Evolutionary conservation across 2,329 filamentous ascomycete genomes (phyloP).

Genomic region (Zymoseptoria crescenta): DNA sequence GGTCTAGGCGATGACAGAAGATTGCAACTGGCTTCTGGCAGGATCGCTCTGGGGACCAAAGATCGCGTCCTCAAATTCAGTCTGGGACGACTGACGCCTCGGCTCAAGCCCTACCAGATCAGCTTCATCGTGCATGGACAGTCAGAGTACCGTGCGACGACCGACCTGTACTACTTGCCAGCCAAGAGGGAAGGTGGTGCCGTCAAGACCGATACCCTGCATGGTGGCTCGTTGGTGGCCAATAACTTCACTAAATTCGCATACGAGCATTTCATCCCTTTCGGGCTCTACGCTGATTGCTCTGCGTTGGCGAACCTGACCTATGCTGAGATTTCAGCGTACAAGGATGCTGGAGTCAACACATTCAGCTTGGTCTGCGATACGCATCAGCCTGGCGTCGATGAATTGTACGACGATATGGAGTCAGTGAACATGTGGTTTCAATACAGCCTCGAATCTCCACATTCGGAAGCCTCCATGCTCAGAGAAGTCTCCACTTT

Average conservation of each 20-base stretch:
- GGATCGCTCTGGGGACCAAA: slow-evolving; percentile 32
- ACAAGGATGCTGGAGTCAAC: slow-evolving; percentile 41
- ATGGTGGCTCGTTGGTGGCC: slow-evolving; percentile 39
- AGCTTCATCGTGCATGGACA: slow-evolving; percentile 12
- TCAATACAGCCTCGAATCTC: slow-evolving; percentile 42
- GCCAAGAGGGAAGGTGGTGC: slow-evolving; percentile 37
- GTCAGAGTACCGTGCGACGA: slow-evolving; percentile 30
- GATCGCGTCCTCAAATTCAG: slow-evolving; percentile 32
- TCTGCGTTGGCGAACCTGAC: slow-evolving; percentile 25
- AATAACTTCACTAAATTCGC: slow-evolving; percentile 26
- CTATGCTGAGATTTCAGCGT: slow-evolving; percentile 33
- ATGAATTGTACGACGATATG: slow-evolving; percentile 35
- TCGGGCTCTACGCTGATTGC: slow-evolving; percentile 40
- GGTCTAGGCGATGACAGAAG: neutral
- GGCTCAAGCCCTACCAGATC: slow-evolving; percentile 29
- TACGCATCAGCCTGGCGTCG: slow-evolving; percentile 35
- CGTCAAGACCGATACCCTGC: slow-evolving; percentile 41
- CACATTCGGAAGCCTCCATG: slow-evolving; percentile 33
- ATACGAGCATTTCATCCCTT: slow-evolving; percentile 39
- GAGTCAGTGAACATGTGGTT: slow-evolving; percentile 39
- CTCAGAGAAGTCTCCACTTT: slow-evolving; percentile 34
- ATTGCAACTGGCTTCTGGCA: slow-evolving; percentile 11
- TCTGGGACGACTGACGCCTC: slow-evolving; percentile 23
- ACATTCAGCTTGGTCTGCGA: slow-evolving; percentile 39
- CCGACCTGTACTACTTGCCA: slow-evolving; percentile 37